A percentile compares a stretch with the other conserved stretches of the same genome.
These are phyloP conservation scores for Aureobasidium uvarum DNA, from an alignment of 2,329 filamentous ascomycete genomes.

Conservation along the genomic window DNA sequence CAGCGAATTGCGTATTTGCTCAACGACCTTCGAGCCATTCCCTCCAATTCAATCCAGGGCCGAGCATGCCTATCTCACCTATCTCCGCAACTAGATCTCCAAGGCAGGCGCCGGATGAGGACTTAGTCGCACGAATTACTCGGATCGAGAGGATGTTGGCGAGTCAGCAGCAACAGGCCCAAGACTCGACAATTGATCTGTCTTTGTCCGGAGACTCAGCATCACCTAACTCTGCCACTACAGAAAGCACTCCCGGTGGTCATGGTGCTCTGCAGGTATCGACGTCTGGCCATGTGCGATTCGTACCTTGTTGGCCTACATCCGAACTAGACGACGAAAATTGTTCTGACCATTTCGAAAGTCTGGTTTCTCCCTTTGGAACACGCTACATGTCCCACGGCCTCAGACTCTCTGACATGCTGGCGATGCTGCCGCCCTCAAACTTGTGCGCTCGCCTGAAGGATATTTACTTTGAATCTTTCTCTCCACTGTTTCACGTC, in stretches of 20 bases:
- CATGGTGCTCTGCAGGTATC: background rate
- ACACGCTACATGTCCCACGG: background rate
- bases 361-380: background rate
- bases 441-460: constrained; percentile 31
- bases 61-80: background rate
- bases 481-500: constrained; percentile 41
- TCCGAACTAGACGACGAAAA: too few species aligned
- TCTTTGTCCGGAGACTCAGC: background rate
- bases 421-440: background rate
- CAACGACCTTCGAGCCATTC: background rate
- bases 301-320: too few species aligned
- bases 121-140: background rate
- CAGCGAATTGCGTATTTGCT: constrained; percentile 15
- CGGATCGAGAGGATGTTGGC: background rate
- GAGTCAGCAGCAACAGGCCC: background rate
- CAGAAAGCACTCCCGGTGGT: background rate
- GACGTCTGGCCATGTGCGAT: background rate
- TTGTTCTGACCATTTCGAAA: background rate
- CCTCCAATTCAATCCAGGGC: background rate
- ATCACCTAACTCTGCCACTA: background rate
- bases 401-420: background rate
- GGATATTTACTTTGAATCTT: constrained; percentile 37
- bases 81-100: background rate
- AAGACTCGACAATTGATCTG: background rate
- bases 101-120: background rate